These are phyloP conservation scores for Phytophthora agathidicida DNA, from an alignment of 352 stramenopile species.

Conservation along the genomic window DNA sequence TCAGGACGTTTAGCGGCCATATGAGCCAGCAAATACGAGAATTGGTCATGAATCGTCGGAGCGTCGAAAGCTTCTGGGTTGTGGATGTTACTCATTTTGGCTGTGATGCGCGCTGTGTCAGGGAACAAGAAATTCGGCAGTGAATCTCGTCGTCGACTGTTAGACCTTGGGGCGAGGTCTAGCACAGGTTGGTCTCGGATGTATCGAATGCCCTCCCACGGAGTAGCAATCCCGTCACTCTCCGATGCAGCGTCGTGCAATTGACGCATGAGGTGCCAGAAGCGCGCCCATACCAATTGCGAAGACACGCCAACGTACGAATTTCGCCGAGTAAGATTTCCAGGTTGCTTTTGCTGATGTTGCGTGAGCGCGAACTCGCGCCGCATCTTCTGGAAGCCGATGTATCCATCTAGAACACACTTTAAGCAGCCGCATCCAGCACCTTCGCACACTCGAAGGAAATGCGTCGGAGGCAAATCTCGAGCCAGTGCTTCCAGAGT, in stretches of 20 bases:
- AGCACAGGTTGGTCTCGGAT: slow-evolving; percentile 32
- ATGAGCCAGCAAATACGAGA: slow-evolving; percentile 35
- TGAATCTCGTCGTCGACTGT: slow-evolving; percentile 48
- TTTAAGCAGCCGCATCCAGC: slow-evolving; percentile 83
- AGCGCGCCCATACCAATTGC: slow-evolving; percentile 73
- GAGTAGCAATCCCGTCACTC: slow-evolving; percentile 65
- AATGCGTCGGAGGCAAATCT: slow-evolving; percentile 55
- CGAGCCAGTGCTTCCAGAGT: slow-evolving; percentile 66
- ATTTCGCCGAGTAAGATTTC: slow-evolving; percentile 14
- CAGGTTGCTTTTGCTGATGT: slow-evolving; percentile 21
- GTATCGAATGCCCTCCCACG: slow-evolving; percentile 52
- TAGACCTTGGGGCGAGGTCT: slow-evolving; percentile 47
- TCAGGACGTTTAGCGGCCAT: slow-evolving; percentile 21
- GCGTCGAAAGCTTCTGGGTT: slow-evolving; percentile 64
- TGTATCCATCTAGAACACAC: slow-evolving; percentile 82
- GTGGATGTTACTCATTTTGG: slow-evolving; percentile 46
- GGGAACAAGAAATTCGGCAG: slow-evolving; percentile 77
- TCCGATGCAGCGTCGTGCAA: slow-evolving; percentile 70
- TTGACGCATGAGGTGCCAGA: slow-evolving; percentile 86
- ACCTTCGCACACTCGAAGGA: slow-evolving; percentile 70
- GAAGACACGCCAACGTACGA: slow-evolving; percentile 53
- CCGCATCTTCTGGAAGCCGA: slow-evolving; percentile 81
- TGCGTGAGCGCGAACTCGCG: slow-evolving; percentile 39
- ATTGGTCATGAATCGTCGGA: slow-evolving; percentile 55
- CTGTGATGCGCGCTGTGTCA: slow-evolving; percentile 68